These are phyloP conservation scores for Candida xyloterini DNA, from an alignment of 805 yeast genomes.

Conservation along the genomic window DNA sequence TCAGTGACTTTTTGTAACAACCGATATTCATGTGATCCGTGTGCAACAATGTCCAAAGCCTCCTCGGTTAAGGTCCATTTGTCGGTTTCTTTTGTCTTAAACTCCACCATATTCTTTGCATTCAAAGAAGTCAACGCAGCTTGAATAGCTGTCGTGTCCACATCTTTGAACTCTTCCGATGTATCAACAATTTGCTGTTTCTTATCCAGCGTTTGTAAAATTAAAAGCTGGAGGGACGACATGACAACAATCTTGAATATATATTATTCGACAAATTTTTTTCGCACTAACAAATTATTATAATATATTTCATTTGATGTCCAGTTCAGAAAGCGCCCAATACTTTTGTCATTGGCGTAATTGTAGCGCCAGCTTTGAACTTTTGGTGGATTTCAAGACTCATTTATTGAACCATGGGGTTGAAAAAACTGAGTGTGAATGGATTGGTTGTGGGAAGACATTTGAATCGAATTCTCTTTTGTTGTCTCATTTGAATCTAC, in stretches of 20 bases:
- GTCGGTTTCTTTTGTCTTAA: conserved; percentile 71
- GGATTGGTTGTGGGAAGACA: conserved; percentile 36
- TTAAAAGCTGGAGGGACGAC: conserved; percentile 64
- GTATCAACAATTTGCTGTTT: conserved; percentile 69
- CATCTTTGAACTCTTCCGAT: conserved; percentile 58
- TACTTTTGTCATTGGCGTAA: conserved; percentile 8
- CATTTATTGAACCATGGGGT: conserved; percentile 16
- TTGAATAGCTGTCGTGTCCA: conserved; percentile 63
- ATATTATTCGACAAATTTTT: conserved; percentile 10
- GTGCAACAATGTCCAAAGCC: conserved; percentile 70
- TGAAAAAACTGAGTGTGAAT: conserved; percentile 30
- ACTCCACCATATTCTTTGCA: conserved; percentile 78
- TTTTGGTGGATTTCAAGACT: conserved; percentile 9
- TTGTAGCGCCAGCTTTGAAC: conserved; percentile 1
- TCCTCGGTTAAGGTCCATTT: conserved; percentile 74
- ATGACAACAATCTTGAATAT: conserved; percentile 31
- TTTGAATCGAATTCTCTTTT: conserved; percentile 15
- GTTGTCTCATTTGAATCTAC: conserved; percentile 5
- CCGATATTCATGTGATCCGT: conserved; percentile 91
- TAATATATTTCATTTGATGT: background rate
- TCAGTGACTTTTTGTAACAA: conserved; percentile 70
- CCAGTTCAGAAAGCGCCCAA: conserved; percentile 11
- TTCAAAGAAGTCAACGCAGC: conserved; percentile 84
- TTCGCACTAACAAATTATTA: background rate
- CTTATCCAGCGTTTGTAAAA: conserved; percentile 64